phyloP scores from a whole-genome alignment of 1,284 basidiomycete species.

The Trametes versicolor region DNA sequence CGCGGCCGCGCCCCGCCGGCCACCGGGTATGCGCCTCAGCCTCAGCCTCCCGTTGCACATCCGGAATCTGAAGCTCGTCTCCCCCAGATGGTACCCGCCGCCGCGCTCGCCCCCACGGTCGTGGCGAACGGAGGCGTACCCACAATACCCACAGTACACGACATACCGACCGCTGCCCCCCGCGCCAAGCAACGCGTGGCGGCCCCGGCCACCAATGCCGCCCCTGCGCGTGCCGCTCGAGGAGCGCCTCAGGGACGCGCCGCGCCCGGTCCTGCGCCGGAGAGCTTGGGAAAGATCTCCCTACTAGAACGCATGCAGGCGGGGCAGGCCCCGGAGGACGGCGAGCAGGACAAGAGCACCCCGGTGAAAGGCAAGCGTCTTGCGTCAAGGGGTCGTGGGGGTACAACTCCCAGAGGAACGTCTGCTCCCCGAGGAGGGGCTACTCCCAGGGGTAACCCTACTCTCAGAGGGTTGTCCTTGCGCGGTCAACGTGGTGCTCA shows the following conservation, averaged over 20 bases:
- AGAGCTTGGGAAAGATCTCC: conserved; percentile 15
- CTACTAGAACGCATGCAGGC: conserved; percentile 16
- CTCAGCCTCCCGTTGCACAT: conserved; percentile 4
- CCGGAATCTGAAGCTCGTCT: conserved; percentile 24
- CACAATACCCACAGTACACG: background rate
- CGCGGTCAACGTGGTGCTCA: background rate
- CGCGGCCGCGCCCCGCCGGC: background rate
- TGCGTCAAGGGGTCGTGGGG: background rate
- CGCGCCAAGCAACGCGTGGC: conserved; percentile 1
- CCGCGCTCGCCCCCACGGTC: conserved; percentile 9
- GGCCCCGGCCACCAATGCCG: conserved; percentile 5
- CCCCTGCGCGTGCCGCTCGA: conserved; percentile 23
- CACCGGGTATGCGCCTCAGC: conserved; percentile 27
- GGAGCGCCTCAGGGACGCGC: conserved; percentile 19
- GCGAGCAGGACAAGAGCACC: background rate
- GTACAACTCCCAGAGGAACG: background rate
- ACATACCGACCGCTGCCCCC: background rate
- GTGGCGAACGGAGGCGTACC: background rate
- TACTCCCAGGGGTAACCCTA: background rate
- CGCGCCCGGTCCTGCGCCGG: conserved; percentile 1
- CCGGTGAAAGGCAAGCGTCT: background rate
- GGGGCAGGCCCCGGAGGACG: background rate
- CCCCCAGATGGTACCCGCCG: conserved; percentile 23
- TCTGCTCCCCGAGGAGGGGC: background rate
- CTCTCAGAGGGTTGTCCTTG: background rate